Evolutionary conservation across 106 monocot species (phyloP).

Genomic region (Phalaenopsis equestris): DNA sequence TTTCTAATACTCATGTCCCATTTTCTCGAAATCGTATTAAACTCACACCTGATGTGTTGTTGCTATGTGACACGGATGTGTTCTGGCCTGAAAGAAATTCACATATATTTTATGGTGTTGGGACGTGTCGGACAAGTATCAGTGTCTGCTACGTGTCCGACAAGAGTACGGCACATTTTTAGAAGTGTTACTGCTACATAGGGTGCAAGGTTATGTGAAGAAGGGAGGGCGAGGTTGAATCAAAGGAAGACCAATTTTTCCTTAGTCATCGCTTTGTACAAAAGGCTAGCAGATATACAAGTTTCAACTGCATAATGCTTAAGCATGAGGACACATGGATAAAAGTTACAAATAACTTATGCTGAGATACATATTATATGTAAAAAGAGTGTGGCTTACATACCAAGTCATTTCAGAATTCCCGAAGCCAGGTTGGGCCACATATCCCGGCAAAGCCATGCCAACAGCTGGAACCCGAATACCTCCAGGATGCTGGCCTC

Average conservation of each 20-base stretch:
- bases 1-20: too few relatives aligned
- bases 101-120: too few relatives aligned
- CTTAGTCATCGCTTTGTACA: not conserved
- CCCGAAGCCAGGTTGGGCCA: slow-evolving; percentile 76
- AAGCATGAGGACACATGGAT: not conserved
- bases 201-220: not conserved
- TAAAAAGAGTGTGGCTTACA: not conserved
- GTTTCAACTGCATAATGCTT: slow-evolving; percentile 1
- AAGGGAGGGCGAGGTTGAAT: not conserved
- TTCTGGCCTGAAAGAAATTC: too few relatives aligned
- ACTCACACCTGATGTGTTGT: too few relatives aligned
- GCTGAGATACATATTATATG: not conserved
- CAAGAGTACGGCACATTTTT: too few relatives aligned
- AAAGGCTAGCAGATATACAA: not conserved
- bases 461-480: slow-evolving; percentile 81
- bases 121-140: too few relatives aligned
- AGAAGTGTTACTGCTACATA: too few relatives aligned
- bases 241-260: not conserved
- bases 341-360: not conserved
- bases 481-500: slow-evolving; percentile 72
- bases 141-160: too few relatives aligned
- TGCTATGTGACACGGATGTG: too few relatives aligned
- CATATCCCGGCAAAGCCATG: slow-evolving; percentile 95
- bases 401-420: slow-evolving; percentile 99
- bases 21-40: too few relatives aligned